Conservation (phyloP, 352 stramenopile genomes). For the Phytophthora pinifolia region DNA sequence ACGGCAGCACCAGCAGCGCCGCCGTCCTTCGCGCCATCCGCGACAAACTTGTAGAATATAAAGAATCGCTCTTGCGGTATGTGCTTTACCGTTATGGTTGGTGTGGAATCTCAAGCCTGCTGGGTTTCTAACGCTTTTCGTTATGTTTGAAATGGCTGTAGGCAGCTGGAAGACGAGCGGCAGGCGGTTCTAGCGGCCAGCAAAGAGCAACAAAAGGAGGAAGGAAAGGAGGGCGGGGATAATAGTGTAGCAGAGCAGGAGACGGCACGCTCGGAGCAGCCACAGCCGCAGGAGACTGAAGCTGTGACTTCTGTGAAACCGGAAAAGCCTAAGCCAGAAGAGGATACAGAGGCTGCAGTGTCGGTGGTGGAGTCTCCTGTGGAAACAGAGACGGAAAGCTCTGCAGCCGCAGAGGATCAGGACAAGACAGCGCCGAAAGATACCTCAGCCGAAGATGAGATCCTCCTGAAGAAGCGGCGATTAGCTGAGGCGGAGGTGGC, state of each 20-base stretch:
- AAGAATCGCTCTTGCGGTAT: slow-evolving; percentile 65
- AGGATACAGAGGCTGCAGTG: neutral
- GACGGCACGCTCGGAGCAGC: neutral
- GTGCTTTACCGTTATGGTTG: slow-evolving; percentile 13
- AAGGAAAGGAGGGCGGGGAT: slow-evolving; percentile 14
- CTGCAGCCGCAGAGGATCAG: slow-evolving; percentile 11
- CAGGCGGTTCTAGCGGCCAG: slow-evolving; percentile 32
- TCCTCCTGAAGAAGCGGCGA: slow-evolving; percentile 31
- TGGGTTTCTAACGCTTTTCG: slow-evolving; percentile 4
- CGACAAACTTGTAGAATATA: slow-evolving; percentile 74
- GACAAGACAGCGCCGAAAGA: slow-evolving; percentile 5
- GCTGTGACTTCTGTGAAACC: slow-evolving; percentile 4
- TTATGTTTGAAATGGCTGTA: slow-evolving; percentile 21
- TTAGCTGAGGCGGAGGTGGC: slow-evolving; percentile 17
- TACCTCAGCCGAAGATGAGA: slow-evolving; percentile 1
- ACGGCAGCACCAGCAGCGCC: slow-evolving; percentile 35
- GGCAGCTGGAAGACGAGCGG: slow-evolving; percentile 64
- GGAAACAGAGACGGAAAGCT: slow-evolving; percentile 14
- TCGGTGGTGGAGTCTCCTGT: slow-evolving; percentile 6
- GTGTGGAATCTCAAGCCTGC: neutral
- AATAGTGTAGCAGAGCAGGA: slow-evolving; percentile 32
- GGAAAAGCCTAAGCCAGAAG: slow-evolving; percentile 1
- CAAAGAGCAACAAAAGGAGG: slow-evolving; percentile 13
- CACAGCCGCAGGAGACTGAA: slow-evolving; percentile 12
- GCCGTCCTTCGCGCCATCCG: slow-evolving; percentile 55